These are phyloP conservation scores for Westerdykella ornata DNA, from an alignment of 2,329 filamentous ascomycete genomes.

Conservation along the genomic window DNA sequence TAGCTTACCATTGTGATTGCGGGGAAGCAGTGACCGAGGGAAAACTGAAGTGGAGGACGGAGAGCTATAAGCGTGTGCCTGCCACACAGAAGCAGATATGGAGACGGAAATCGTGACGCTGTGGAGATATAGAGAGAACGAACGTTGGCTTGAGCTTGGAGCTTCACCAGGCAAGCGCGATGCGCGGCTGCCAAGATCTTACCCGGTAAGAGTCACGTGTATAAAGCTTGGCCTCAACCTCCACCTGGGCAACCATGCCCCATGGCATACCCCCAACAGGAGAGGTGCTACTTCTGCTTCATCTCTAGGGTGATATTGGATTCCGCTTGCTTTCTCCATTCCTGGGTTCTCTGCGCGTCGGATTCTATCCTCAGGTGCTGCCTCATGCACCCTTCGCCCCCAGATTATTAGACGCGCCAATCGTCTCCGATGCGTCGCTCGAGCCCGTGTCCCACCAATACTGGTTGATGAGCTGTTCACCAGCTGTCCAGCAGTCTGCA, in stretches of 20 bases:
- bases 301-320: no score
- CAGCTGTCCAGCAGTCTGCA: background rate
- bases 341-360: no score
- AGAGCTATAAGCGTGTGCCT: background rate
- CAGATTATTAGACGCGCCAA: background rate
- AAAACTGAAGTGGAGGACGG: conserved; percentile 7
- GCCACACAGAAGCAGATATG: background rate
- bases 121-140: background rate
- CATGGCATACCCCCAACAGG: no score
- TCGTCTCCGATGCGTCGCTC: background rate
- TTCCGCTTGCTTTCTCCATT: no score
- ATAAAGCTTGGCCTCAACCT: no score
- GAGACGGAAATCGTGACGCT: conserved; percentile 1
- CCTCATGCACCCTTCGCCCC: no score
- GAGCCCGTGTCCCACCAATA: background rate
- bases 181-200: background rate
- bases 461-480: background rate
- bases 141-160: conserved; percentile 1
- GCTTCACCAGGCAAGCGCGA: background rate
- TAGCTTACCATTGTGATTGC: conserved; percentile 26
- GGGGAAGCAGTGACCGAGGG: background rate
- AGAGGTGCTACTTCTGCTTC: no score
- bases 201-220: background rate
- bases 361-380: no score
- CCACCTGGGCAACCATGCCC: no score